Evolutionary conservation across 371 early-diverging fungal genomes (phyloP), one percentile per base, ranked within the genome.

Genomic region (Ordospora pajunii): DNA sequence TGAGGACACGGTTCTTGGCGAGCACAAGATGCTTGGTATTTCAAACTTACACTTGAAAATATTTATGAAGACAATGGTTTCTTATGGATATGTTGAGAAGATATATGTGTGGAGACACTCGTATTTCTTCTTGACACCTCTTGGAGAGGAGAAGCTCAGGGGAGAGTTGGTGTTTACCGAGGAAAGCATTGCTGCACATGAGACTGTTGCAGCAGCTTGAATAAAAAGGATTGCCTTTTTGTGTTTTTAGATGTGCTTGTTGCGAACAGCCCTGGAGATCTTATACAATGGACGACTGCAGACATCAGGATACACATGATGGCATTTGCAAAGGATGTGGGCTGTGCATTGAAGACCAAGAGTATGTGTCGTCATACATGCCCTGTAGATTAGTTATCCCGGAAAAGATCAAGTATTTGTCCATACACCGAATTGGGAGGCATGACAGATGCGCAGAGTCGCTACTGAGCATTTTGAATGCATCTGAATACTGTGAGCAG

Each of bases 31-130:
- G 17, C 51, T 84, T 11, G 42, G 71, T 32, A 74, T 84, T 21
- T 45, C 70, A 17, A 82, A 82, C 51, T 43, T 50, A 27, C 67
- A 76, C 32, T 70, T 84, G 19, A 78, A 77, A 69, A 78, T 78
- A 51, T 74, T 70, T 53, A 73, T 84, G 32, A 81, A 58, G 58
- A 82, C 76, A 4, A 50, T 83, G 17, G 53, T 42, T 21, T 78
- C 79, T 27, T 75, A 74, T 37, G 79, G 78, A 52, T 78, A 72
- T 62, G 64, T 83, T 46, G 62, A 70, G 37, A 84, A 79, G 54
- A 12, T 67, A 32, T 83, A 79, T 63, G 74, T 78, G 6, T 84
- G 85, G 85, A 77, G 73, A 58, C 83, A 83, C 52, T 78, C 75
- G 14, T 84, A 84, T 53, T 80, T 72, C 43, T 75, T 79, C 8